Evolutionary conservation across 1,284 basidiomycete species (phyloP), one percentile per base, ranked within the genome.

Genomic region (Chiua sp.): DNA sequence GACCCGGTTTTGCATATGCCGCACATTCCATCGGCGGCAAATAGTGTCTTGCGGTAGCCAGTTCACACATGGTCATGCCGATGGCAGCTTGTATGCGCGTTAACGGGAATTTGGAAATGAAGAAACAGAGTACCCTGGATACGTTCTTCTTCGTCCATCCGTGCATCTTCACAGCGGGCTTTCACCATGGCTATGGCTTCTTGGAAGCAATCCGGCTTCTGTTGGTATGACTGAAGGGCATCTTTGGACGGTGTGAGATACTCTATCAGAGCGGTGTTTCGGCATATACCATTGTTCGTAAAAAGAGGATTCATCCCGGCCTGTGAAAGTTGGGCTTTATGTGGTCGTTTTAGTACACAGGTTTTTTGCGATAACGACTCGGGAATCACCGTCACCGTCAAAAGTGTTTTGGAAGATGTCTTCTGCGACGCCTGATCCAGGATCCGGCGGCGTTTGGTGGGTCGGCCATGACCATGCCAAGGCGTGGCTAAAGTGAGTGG

Each of bases 21-120:
- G 72, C 73, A 61, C 90, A 92, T 75, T 92, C 90, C 64, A 90
- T 73, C 11, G 90, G 90, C 23, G 83, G 75, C 0, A 87, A 80
- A 70, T 87, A 79, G 65, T 87, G 82, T 59, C 82, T 81, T 32
- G 88, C 90, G 1, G 89, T 92, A 22, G 83, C 82, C 16, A 92
- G 76, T 72, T 92, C 90, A 72, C 90, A 92, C 50, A 92, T 75
- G 1, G 90, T 91, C 87, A 92, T 87, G 3, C 84, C 81, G 55
- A 92, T 89, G 2, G 90, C 88, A 63, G 84, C 90, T 92, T 71
- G 16, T 59, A 68, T 65, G 59, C 62, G 62, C 48, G 59, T 68
- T 47, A 61, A 54, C 63, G 22, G 49, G 23, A 51, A 51, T 28
- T 48, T 11, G 18, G 46, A 55, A 49, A 47, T 23, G 59, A 54